phyloP scores from a whole-genome alignment of 2,329 filamentous ascomycete genomes.

The Penicillium vulpinum region DNA sequence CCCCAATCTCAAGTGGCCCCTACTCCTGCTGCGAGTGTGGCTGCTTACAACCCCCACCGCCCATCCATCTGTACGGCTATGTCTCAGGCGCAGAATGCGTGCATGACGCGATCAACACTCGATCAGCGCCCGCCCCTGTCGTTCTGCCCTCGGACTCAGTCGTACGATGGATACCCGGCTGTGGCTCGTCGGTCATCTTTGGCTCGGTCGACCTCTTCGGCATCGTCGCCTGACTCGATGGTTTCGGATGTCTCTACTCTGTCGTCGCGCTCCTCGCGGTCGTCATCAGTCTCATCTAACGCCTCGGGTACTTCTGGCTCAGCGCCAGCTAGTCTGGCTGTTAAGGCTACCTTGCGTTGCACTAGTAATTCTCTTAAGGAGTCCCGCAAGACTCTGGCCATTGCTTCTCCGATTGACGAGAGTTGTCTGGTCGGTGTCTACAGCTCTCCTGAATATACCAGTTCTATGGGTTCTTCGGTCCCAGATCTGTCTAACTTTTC shows the following conservation, averaged over 20 bases:
- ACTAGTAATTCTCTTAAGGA: constrained; percentile 42
- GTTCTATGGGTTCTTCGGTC: constrained; percentile 23
- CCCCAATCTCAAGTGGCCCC: constrained; percentile 54
- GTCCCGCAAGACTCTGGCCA: constrained; percentile 35
- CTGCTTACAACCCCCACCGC: constrained; percentile 48
- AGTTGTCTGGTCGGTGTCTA: constrained; percentile 34
- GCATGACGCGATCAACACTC: constrained; percentile 56
- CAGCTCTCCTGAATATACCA: constrained; percentile 38
- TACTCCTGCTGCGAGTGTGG: constrained; percentile 63
- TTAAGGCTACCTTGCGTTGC: constrained; percentile 43
- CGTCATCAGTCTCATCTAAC: constrained; percentile 48
- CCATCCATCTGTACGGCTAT: constrained; percentile 61
- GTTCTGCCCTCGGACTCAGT: constrained; percentile 38
- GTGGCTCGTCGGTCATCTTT: constrained; percentile 52
- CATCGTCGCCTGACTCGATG: constrained; percentile 63
- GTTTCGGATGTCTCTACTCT: constrained; percentile 60
- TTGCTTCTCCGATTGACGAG: constrained; percentile 43
- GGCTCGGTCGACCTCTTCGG: constrained; percentile 54
- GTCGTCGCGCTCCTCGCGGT: constrained; percentile 56
- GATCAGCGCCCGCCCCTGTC: constrained; percentile 50
- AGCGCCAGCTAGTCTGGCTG: constrained; percentile 37
- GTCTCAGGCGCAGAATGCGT: constrained; percentile 57
- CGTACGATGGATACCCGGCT: constrained; percentile 51
- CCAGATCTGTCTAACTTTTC: constrained; percentile 40
- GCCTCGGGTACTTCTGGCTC: constrained; percentile 35